phyloP scores from a whole-genome alignment of 1,139 yeast genomes.

The Wickerhamiella infanticola region DNA sequence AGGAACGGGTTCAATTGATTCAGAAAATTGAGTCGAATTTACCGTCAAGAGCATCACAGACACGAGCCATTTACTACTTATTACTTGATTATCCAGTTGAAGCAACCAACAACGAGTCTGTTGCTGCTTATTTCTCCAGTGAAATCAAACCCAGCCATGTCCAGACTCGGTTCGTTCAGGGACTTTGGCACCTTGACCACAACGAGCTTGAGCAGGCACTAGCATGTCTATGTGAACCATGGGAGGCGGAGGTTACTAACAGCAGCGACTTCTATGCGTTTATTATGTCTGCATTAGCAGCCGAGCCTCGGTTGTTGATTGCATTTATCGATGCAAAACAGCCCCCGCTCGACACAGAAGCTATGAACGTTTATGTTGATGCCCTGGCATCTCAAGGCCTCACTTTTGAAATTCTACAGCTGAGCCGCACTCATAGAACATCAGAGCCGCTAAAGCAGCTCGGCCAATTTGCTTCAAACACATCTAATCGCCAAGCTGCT shows the following conservation, averaged over 20 bases:
- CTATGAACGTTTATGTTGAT: slow-evolving; percentile 3
- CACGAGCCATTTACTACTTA: slow-evolving; percentile 18
- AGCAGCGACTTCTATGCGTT: slow-evolving; percentile 2
- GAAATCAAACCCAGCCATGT: slow-evolving; percentile 15
- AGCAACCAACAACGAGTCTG: slow-evolving; percentile 8
- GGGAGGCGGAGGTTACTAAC: slow-evolving; percentile 8
- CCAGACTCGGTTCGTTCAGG: slow-evolving; percentile 11
- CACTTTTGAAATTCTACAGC: slow-evolving; percentile 8
- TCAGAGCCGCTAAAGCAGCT: slow-evolving; percentile 6
- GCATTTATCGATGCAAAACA: slow-evolving; percentile 1
- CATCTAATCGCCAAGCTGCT: slow-evolving; percentile 3
- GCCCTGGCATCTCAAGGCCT: slow-evolving; percentile 9
- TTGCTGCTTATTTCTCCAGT: slow-evolving; percentile 20
- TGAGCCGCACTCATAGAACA: slow-evolving; percentile 5
- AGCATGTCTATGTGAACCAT: slow-evolving; percentile 11
- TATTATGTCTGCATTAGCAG: slow-evolving; percentile 7
- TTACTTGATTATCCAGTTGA: slow-evolving; percentile 18
- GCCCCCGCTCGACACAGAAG: background rate
- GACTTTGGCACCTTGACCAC: slow-evolving; percentile 12
- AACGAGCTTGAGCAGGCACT: slow-evolving; percentile 6
- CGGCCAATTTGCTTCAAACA: slow-evolving; percentile 7
- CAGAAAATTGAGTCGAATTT: slow-evolving; percentile 14
- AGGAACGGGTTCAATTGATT: slow-evolving; percentile 3
- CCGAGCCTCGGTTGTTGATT: background rate
- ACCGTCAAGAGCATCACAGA: slow-evolving; percentile 11